These are phyloP conservation scores for Cucumis melo DNA, from an alignment of 306 rosid genomes.

Conservation along the genomic window DNA sequence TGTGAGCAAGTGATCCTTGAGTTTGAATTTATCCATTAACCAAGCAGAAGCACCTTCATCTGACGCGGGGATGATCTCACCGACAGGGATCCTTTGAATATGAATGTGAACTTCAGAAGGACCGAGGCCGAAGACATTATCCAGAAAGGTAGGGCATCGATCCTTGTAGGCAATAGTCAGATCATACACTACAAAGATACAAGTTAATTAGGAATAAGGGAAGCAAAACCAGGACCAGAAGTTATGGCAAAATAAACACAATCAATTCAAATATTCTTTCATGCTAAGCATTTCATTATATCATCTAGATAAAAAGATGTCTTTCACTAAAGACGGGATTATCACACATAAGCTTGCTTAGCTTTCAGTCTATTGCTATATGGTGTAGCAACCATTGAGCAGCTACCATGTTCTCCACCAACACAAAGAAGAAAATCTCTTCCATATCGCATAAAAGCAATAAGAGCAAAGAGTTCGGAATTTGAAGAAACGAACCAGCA, in stretches of 20 bases:
- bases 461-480: neutral
- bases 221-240: slow-evolving; percentile 5
- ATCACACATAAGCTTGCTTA: neutral
- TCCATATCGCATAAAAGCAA: neutral
- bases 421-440: neutral
- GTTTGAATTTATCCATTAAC: slow-evolving; percentile 46
- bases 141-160: slow-evolving; percentile 65
- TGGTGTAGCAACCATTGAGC: neutral
- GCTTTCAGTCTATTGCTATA: neutral
- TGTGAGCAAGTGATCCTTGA: slow-evolving; percentile 42
- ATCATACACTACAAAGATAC: slow-evolving; percentile 65
- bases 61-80: slow-evolving; percentile 53
- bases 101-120: slow-evolving; percentile 94
- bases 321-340: neutral
- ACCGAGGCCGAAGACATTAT: slow-evolving; percentile 79
- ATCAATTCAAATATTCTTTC: neutral
- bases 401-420: neutral
- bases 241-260: neutral
- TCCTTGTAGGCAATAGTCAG: slow-evolving; percentile 71
- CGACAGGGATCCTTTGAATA: slow-evolving; percentile 45
- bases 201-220: neutral
- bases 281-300: neutral
- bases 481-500: slow-evolving; percentile 43
- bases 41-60: slow-evolving; percentile 49
- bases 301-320: neutral